Percentiles rank a stretch among this genome's conserved stretches.
Conservation (phyloP, 2,329 filamentous ascomycete species). For the Phyllosticta paracitricarpa region DNA sequence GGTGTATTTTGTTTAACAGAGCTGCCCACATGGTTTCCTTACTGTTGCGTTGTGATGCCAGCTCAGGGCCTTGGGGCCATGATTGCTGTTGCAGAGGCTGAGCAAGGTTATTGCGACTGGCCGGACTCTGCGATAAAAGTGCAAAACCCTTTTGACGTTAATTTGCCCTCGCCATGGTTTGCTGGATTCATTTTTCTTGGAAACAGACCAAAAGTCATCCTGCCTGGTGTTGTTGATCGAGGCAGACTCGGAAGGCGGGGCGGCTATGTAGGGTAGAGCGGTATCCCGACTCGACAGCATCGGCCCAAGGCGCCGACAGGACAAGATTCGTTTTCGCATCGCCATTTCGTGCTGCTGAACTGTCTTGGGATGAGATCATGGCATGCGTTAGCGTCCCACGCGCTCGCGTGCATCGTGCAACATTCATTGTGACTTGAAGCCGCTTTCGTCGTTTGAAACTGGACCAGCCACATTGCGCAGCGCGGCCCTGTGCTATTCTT, state of each 20-base stretch:
- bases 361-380: background rate
- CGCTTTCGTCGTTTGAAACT: background rate
- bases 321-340: background rate
- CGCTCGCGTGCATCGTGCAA: background rate
- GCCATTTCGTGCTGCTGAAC: background rate
- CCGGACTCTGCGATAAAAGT: background rate
- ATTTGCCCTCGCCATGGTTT: background rate
- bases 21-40: background rate
- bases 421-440: background rate
- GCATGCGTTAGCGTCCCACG: background rate
- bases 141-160: background rate
- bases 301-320: background rate
- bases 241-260: background rate
- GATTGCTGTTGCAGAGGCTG: background rate
- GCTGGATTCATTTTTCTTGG: background rate
- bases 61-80: background rate
- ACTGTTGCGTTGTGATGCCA: background rate
- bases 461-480: background rate
- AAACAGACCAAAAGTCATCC: background rate
- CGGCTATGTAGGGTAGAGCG: background rate
- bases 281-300: background rate
- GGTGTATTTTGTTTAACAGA: background rate
- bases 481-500: background rate
- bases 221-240: background rate
- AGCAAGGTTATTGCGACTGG: background rate